Percentiles rank a stretch among this genome's conserved stretches.
These are phyloP conservation scores for Suhomyces maxii DNA, from an alignment of 1,139 yeast species.

Conservation along the genomic window DNA sequence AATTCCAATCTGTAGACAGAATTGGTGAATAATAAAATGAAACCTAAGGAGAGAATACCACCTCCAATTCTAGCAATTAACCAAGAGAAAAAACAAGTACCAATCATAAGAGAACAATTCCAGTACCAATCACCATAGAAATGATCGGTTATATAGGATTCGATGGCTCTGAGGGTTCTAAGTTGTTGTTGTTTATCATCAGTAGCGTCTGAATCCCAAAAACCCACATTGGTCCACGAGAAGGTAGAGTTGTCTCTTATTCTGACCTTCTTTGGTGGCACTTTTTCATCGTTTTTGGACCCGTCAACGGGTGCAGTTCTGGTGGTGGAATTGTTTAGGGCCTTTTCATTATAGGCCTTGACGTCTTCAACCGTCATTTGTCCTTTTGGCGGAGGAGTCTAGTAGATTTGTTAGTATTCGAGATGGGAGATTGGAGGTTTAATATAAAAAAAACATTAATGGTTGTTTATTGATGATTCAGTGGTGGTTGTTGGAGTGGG, in stretches of 20 bases:
- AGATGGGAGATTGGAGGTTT: too few relatives aligned
- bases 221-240: slow-evolving; percentile 45
- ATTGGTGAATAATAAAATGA: slow-evolving; percentile 59
- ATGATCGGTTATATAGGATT: slow-evolving; percentile 64
- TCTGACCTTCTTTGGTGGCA: slow-evolving; percentile 19
- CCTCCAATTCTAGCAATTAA: slow-evolving; percentile 57
- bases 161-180: slow-evolving; percentile 34
- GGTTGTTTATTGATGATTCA: not conserved
- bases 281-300: slow-evolving; percentile 13
- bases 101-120: slow-evolving; percentile 62
- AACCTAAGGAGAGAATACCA: slow-evolving; percentile 51
- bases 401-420: not conserved
- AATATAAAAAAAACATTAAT: too few relatives aligned
- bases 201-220: slow-evolving; percentile 31
- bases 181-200: slow-evolving; percentile 30
- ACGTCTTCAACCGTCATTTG: slow-evolving; percentile 27
- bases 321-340: slow-evolving; percentile 18
- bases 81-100: slow-evolving; percentile 77
- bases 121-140: slow-evolving; percentile 73
- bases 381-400: slow-evolving; percentile 8
- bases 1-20: slow-evolving; percentile 71
- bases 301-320: slow-evolving; percentile 29
- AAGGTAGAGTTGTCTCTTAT: slow-evolving; percentile 37
- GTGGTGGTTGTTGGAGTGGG: too few relatives aligned
- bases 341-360: slow-evolving; percentile 29